Conservation (phyloP, 106 monocot species). For the Alisma plantagoaquatica region DNA sequence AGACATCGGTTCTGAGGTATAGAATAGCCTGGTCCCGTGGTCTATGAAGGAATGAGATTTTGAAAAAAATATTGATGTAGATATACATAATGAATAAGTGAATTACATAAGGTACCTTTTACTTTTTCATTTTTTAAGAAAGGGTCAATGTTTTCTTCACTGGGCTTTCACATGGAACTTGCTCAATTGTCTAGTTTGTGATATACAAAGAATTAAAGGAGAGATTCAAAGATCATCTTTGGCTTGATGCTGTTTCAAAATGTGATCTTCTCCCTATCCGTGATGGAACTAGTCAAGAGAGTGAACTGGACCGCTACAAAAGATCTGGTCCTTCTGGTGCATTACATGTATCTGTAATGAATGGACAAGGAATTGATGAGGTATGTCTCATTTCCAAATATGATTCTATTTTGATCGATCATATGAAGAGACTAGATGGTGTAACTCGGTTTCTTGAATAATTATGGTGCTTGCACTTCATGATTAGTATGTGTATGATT, state of each 20-base stretch:
- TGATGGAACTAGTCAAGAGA: constrained; percentile 3
- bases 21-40: too few species aligned
- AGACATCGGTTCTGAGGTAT: too few species aligned
- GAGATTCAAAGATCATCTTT: constrained; percentile 59
- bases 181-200: constrained; percentile 51
- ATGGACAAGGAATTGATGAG: constrained; percentile 52
- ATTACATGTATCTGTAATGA: constrained; percentile 60
- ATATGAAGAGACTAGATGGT: not conserved
- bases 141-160: not conserved
- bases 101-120: not conserved
- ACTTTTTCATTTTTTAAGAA: not conserved
- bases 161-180: too few species aligned
- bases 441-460: not conserved
- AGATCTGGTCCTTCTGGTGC: constrained; percentile 62
- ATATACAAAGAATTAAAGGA: constrained; percentile 81
- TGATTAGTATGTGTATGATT: not conserved
- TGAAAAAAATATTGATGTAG: not conserved
- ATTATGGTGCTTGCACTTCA: not conserved
- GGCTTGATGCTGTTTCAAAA: constrained; percentile 93
- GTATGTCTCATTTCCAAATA: constrained; percentile 16
- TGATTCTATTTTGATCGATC: not conserved
- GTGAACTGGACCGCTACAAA: constrained; percentile 46
- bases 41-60: not conserved
- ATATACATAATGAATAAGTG: not conserved
- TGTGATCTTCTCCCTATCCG: constrained; percentile 56